Conservation (phyloP, 2,329 filamentous ascomycete genomes). For the Fusarium udum region DNA sequence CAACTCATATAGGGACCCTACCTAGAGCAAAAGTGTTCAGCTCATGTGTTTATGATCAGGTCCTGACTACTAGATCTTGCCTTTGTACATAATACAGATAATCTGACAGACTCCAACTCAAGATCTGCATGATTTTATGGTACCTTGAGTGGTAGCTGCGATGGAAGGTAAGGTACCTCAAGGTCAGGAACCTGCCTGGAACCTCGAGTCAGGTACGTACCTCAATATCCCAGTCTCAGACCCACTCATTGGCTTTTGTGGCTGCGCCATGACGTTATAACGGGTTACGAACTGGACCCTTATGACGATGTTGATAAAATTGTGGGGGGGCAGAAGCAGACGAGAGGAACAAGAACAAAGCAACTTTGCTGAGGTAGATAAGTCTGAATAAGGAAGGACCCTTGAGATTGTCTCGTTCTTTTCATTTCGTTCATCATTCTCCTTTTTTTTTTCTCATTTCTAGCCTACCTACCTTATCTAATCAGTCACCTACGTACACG, state of each 20-base stretch:
- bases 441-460: neutral
- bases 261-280: constrained; percentile 35
- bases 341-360: neutral
- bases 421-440: neutral
- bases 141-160: too few relatives aligned
- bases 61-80: neutral
- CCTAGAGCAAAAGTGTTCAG: neutral
- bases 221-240: neutral
- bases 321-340: constrained; percentile 1
- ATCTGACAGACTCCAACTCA: neutral
- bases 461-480: neutral
- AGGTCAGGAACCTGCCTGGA: neutral
- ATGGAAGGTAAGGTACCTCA: too few relatives aligned
- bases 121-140: neutral
- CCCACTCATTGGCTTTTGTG: neutral
- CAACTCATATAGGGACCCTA: neutral
- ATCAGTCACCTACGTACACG: neutral
- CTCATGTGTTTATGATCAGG: too few relatives aligned
- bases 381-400: constrained; percentile 6
- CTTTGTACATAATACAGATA: neutral
- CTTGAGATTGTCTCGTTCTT: neutral
- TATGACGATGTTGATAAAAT: constrained; percentile 29
- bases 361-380: neutral
- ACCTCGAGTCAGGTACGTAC: neutral
- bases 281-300: constrained; percentile 26